phyloP scores from a whole-genome alignment of 108 stramenopile species.

The Nitzschia sp. region DNA sequence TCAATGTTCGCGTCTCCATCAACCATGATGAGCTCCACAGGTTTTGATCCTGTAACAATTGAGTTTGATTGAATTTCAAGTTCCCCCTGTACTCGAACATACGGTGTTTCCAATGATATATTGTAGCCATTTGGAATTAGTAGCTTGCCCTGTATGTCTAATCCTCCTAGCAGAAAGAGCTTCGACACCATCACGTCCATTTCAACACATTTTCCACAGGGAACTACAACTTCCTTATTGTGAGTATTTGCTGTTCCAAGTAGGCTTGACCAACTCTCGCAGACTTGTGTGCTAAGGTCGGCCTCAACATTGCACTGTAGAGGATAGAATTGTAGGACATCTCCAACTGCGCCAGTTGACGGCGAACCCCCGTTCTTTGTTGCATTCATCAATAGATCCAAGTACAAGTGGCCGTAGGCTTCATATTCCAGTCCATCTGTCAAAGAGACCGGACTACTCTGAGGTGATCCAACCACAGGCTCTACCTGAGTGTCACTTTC shows the following conservation, averaged over 20 bases:
- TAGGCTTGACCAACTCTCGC: slow-evolving; percentile 1
- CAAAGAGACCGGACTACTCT: not conserved
- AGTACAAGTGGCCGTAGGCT: slow-evolving; percentile 34
- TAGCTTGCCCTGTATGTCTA: slow-evolving; percentile 18
- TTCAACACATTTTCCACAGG: slow-evolving; percentile 8
- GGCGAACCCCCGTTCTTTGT: not conserved
- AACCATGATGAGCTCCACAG: not conserved
- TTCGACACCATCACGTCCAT: not conserved
- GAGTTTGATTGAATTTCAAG: slow-evolving; percentile 6
- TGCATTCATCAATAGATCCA: slow-evolving; percentile 30
- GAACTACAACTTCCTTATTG: not conserved
- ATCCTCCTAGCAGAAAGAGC: not conserved
- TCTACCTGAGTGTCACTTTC: slow-evolving; percentile 40
- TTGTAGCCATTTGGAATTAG: not conserved
- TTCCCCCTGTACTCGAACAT: slow-evolving; percentile 19
- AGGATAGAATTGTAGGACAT: not conserved
- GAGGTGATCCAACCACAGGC: slow-evolving; percentile 16
- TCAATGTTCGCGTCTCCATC: not conserved
- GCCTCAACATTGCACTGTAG: slow-evolving; percentile 3
- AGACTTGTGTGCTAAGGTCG: not conserved
- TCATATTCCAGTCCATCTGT: slow-evolving; percentile 29
- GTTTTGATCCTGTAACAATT: not conserved
- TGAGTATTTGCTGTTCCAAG: slow-evolving; percentile 2
- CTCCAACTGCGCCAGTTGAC: not conserved
- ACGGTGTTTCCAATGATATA: slow-evolving; percentile 1